Conservation (phyloP, 805 yeast genomes). For the Lipomyces sp. region DNA sequence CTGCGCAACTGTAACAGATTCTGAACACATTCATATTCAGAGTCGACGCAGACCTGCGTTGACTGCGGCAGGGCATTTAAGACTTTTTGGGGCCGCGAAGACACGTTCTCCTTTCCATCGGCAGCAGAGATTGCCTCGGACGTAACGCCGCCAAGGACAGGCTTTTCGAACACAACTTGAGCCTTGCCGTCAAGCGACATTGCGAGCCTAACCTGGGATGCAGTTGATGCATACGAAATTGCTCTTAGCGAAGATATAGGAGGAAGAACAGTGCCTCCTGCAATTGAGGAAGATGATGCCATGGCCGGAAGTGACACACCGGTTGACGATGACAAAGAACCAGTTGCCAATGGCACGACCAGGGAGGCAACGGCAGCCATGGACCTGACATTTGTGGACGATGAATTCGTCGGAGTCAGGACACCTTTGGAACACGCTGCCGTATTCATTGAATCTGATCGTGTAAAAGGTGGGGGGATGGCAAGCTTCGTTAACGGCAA, state of each 20-base stretch:
- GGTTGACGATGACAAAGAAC: background rate
- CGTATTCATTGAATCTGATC: background rate
- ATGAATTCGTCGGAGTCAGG: slow-evolving; percentile 10
- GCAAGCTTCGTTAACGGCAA: too few species aligned
- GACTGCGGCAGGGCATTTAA: too few species aligned
- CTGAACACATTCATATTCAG: slow-evolving; percentile 25
- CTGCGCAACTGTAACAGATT: slow-evolving; percentile 20
- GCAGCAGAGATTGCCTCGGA: too few species aligned
- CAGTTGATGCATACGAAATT: slow-evolving; percentile 1
- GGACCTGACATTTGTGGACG: slow-evolving; percentile 19
- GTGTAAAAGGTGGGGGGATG: background rate
- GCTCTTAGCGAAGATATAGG: background rate
- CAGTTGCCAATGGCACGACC: background rate
- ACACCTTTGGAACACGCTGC: slow-evolving; percentile 9
- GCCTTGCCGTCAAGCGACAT: slow-evolving; percentile 44
- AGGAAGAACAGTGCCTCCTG: too few species aligned
- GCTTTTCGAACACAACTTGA: slow-evolving; percentile 34
- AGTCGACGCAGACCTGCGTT: background rate
- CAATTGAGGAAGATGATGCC: too few species aligned
- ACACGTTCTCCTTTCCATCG: too few species aligned
- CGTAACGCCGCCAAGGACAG: background rate
- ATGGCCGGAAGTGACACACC: background rate
- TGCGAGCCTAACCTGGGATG: slow-evolving; percentile 26
- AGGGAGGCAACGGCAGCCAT: slow-evolving; percentile 6
- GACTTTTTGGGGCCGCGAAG: too few species aligned